Evolutionary conservation across 192 early-diverging fungal species (phyloP), one percentile per base, ranked within the genome.

Genomic region (Linnemannia exigua): DNA sequence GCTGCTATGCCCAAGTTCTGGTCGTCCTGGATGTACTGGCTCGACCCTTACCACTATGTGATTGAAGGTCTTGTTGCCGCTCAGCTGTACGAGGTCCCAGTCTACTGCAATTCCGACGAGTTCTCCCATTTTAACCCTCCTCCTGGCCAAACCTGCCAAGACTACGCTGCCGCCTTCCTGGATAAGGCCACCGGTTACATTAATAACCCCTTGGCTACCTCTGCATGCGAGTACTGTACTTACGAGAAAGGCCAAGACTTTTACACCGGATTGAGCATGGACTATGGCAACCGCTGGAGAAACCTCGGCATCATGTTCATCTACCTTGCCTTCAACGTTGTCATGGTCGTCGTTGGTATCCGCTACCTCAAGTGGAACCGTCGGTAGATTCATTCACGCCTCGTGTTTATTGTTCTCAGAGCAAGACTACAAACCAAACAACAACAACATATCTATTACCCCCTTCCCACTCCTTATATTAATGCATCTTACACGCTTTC

Each of bases 1-100:
- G 46, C 77, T 22, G 76, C 84, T 0, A 94, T 96, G 93, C 91
- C 92, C 22, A 85, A 85, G 38, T 95, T 95, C 88, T 95, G 94
- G 92, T 89, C 90, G 36, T 87, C 87, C 0, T 95, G 94, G 94
- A 92, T 95, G 89, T 95, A 94, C 75, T 92, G 91, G 87, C 67
- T 92, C 50, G 89, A 93, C 58, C 94, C 94, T 9, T 93, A 91
- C 88, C 91, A 90, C 50, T 95, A 95, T 70, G 89, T 93, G 16
- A 88, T 94, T 58, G 95, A 96, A 79, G 93, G 89, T 51, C 77
- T 93, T 3, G 84, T 92, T 0, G 88, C 91, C 67, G 94, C 91
- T 67, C 94, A 95, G 61, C 80, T 96, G 70, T 77, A 91, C 22
- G 77, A 80, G 16, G 84, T 91, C 5, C 73, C 67, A 0, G 84